Evolutionary conservation across 2,329 filamentous ascomycete genomes (phyloP).

Genomic region (Emergomyces africanus): DNA sequence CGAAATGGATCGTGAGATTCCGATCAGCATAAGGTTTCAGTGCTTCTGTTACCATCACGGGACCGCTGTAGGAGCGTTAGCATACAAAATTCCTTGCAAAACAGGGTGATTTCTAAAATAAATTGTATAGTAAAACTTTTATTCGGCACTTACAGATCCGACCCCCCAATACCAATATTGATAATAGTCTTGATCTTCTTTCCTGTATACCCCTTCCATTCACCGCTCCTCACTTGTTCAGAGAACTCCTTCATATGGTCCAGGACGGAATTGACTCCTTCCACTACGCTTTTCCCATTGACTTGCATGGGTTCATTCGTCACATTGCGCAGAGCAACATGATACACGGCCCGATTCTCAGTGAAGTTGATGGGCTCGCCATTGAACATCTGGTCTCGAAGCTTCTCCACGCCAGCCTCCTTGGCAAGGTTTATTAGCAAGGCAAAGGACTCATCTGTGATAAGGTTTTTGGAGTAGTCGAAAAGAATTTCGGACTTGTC

Average conservation of each 20-base stretch:
- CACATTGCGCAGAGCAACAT: slow-evolving; percentile 85
- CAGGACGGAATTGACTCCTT: slow-evolving; percentile 79
- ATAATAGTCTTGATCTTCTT: slow-evolving; percentile 95
- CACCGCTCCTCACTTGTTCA: slow-evolving; percentile 81
- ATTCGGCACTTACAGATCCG: slow-evolving; percentile 67
- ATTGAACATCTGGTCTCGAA: slow-evolving; percentile 93
- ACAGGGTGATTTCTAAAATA: not conserved
- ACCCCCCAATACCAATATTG: slow-evolving; percentile 97
- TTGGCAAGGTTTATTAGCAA: slow-evolving; percentile 81
- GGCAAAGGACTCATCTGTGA: slow-evolving; percentile 81
- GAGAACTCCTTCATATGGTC: slow-evolving; percentile 98
- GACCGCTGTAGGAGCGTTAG: slow-evolving; percentile 47
- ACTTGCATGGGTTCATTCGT: slow-evolving; percentile 70
- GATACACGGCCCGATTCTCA: slow-evolving; percentile 90
- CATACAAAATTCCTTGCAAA: not conserved
- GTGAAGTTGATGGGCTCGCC: slow-evolving; percentile 99
- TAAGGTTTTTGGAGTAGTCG: slow-evolving; percentile 98
- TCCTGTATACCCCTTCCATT: slow-evolving; percentile 95
- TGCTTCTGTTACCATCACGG: slow-evolving; percentile 97
- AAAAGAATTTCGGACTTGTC: slow-evolving; percentile 83
- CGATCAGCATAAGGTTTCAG: slow-evolving; percentile 86
- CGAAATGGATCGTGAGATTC: slow-evolving; percentile 85
- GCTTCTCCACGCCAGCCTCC: slow-evolving; percentile 81
- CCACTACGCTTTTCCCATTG: slow-evolving; percentile 85
- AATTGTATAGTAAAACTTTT: not conserved